These are phyloP conservation scores for Haberlea rhodopensis DNA, from an alignment of 257 asterid species.

Conservation along the genomic window DNA sequence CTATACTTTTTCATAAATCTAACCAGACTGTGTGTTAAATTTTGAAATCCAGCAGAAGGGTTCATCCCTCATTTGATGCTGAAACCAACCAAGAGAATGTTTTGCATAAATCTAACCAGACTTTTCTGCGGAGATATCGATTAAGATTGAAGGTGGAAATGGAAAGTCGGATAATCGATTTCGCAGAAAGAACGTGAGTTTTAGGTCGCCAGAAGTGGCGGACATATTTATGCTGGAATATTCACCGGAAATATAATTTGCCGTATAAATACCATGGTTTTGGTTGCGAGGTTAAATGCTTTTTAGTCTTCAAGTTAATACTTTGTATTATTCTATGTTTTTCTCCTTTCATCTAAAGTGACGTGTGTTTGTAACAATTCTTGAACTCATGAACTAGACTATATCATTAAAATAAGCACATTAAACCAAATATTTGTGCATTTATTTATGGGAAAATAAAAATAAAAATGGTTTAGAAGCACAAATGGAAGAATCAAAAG, in stretches of 20 bases:
- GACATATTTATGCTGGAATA: conserved; percentile 41
- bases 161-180: conserved; percentile 8
- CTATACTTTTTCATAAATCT: too few relatives aligned
- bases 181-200: conserved; percentile 52
- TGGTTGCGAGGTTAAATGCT: background rate
- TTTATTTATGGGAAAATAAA: too few relatives aligned
- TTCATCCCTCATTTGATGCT: conserved; percentile 43
- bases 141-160: conserved; percentile 5
- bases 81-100: background rate
- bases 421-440: too few relatives aligned
- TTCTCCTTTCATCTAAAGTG: too few relatives aligned
- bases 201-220: conserved; percentile 56
- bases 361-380: too few relatives aligned
- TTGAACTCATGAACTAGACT: too few relatives aligned
- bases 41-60: conserved; percentile 28
- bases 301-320: background rate
- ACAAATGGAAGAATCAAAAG: too few relatives aligned
- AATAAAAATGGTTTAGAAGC: too few relatives aligned
- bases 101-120: background rate
- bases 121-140: background rate
- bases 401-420: too few relatives aligned
- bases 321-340: background rate
- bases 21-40: too few relatives aligned
- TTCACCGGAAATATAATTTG: conserved; percentile 15
- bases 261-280: background rate